Evolutionary conservation across 768 basidiomycete species (phyloP), one percentile per base, ranked within the genome.

Genomic region (Pleurotus djamor): DNA sequence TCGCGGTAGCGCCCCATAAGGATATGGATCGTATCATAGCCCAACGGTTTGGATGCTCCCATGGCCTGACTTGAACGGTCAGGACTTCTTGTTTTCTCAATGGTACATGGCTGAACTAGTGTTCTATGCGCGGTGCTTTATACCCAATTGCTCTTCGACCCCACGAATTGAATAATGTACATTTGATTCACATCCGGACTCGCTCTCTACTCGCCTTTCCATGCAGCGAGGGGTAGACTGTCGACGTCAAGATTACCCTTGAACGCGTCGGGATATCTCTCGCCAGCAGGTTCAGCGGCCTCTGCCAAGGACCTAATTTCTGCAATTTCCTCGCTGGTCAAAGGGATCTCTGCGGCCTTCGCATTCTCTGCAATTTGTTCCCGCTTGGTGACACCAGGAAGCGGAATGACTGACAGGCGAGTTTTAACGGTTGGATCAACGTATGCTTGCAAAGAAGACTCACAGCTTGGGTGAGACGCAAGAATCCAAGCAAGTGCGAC

Each of bases 401-500:
- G 69, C 4, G 70, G 70, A 45, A 71, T 54, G 41, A 69, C 67
- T 71, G 4, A 5, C 17, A 16, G n/a, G 35, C 16, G 2, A 44
- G 7, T n/a, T 13, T 59, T 9, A 28, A 35, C 52, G 14, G 41
- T 17, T 28, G 4, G 8, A 4, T 35, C 33, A 7, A 8, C n/a
- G n/a, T 16, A 50, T 2, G 13, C 32, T 28, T 41, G 38, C n/a
- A 47, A 8, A 45, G 32, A 4, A 4, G 4, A 61, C 64, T 34
- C 59, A 67, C 66, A 65, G 36, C 65, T 62, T 3, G 60, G 49
- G 52, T 67, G 64, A 2, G 41, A 21, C 2, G 63, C 64, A 4
- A 67, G 48, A 54, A 68, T 68, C 67, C 67, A 69, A 35, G 67
- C 68, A 0, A 69, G 55, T 13, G 64, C 52, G 33, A 67, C 60